A percentile compares a stretch with the other conserved stretches of the same genome.
phyloP scores from a whole-genome alignment of 495 filamentous ascomycete species.

The Penicillium bialowiezense region DNA sequence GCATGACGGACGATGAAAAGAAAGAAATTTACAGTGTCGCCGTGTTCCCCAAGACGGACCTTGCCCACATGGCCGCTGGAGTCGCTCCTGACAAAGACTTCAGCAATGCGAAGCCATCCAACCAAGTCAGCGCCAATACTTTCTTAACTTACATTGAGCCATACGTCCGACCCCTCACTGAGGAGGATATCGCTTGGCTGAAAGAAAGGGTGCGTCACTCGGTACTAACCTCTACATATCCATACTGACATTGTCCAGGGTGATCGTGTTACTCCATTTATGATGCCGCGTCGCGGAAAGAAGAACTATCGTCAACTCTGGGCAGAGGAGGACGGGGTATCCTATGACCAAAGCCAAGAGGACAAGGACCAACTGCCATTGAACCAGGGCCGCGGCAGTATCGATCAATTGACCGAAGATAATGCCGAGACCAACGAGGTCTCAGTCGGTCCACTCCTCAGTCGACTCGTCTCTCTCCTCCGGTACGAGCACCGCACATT shows the following conservation, averaged over 20 bases:
- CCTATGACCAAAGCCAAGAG: constrained; percentile 59
- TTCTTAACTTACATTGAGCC: constrained; percentile 88
- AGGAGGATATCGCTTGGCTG: constrained; percentile 93
- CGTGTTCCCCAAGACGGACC: constrained; percentile 73
- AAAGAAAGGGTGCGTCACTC: constrained; percentile 62
- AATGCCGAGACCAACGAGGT: constrained; percentile 82
- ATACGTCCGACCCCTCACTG: constrained; percentile 83
- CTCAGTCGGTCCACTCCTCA: constrained; percentile 81
- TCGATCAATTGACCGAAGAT: constrained; percentile 83
- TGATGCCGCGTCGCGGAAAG: constrained; percentile 83
- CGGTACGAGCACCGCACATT: constrained; percentile 74
- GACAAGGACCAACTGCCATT: constrained; percentile 63
- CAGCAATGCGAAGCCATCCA: constrained; percentile 86
- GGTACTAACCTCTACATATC: background rate
- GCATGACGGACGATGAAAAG: constrained; percentile 77
- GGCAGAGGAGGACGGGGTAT: constrained; percentile 85
- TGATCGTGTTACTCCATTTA: constrained; percentile 76
- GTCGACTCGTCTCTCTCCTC: constrained; percentile 77
- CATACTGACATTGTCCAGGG: constrained; percentile 46
- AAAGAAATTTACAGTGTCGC: constrained; percentile 85
- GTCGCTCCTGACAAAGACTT: constrained; percentile 91
- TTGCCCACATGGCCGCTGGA: constrained; percentile 81
- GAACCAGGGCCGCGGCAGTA: constrained; percentile 79
- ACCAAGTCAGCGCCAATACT: constrained; percentile 87
- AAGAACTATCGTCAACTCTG: constrained; percentile 84